Percentiles rank a stretch among this genome's conserved stretches.
Evolutionary conservation across 2,329 filamentous ascomycete species (phyloP).

Genomic region (Hysterium pulicare): DNA sequence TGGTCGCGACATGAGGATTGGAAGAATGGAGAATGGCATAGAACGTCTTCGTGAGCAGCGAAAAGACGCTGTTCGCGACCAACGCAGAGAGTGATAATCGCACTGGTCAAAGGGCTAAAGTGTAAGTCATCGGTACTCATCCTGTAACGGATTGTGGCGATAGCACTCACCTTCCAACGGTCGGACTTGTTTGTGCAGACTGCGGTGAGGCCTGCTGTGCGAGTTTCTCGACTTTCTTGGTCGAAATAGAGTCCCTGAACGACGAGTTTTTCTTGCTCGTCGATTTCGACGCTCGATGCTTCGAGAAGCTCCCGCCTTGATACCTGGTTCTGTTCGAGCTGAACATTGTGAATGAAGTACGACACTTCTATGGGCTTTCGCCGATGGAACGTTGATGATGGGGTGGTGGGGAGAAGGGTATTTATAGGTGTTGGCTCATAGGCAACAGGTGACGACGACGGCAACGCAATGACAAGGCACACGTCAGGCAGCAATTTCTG

Average conservation of each 20-base stretch:
- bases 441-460: constrained; percentile 27
- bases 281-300: constrained; percentile 37
- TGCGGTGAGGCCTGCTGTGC: constrained; percentile 34
- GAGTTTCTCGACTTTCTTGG: constrained; percentile 32
- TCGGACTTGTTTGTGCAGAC: constrained; percentile 34
- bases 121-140: constrained; percentile 17
- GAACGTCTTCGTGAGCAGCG: constrained; percentile 83
- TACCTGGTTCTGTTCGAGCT: constrained; percentile 30
- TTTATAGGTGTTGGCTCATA: constrained; percentile 26
- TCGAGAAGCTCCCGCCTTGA: constrained; percentile 35
- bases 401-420: constrained; percentile 13
- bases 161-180: constrained; percentile 32
- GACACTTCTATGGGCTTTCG: constrained; percentile 5
- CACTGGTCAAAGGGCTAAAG: constrained; percentile 23
- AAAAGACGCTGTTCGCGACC: constrained; percentile 83
- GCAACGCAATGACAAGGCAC: constrained; percentile 21
- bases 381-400: not conserved
- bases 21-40: constrained; percentile 78
- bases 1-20: constrained; percentile 60
- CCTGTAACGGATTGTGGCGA: not conserved
- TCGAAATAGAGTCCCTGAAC: constrained; percentile 27
- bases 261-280: constrained; percentile 37
- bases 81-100: constrained; percentile 76
- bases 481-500: constrained; percentile 30
- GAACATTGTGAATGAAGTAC: constrained; percentile 30